Evolutionary conservation across 106 monocot genomes (phyloP).

Genomic region (Hemerocallis citrina): DNA sequence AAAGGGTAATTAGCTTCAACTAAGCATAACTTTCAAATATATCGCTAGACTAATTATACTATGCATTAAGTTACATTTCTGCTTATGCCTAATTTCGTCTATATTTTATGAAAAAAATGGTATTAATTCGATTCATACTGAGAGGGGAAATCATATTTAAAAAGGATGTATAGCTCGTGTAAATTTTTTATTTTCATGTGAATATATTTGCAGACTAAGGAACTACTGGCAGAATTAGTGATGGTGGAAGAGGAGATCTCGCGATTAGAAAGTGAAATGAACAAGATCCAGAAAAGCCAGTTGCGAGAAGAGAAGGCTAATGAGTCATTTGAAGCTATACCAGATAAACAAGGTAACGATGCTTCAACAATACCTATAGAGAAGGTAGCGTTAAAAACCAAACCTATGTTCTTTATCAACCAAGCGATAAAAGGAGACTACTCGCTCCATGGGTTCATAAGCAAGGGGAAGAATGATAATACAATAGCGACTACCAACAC

Average conservation of each 20-base stretch:
- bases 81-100: too few species aligned
- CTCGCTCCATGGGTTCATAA: constrained; percentile 14
- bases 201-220: constrained; percentile 43
- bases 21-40: too few species aligned
- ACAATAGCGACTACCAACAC: neutral
- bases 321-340: neutral
- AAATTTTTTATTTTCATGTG: neutral
- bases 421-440: constrained; percentile 58
- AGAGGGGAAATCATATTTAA: too few species aligned
- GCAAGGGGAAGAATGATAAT: constrained; percentile 8
- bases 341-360: neutral
- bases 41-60: too few species aligned
- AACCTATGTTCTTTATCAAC: constrained; percentile 72
- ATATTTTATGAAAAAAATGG: too few species aligned
- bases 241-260: constrained; percentile 80
- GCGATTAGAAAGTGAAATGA: constrained; percentile 56
- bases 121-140: too few species aligned
- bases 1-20: constrained; percentile 29
- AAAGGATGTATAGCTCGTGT: neutral
- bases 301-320: neutral
- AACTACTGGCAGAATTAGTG: constrained; percentile 66
- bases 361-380: constrained; percentile 8
- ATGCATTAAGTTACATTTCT: too few species aligned
- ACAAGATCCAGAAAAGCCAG: constrained; percentile 19
- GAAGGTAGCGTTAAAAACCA: constrained; percentile 36